A percentile compares a stretch with the other conserved stretches of the same genome.
phyloP scores from a whole-genome alignment of 169 alveolate species.

The Plasmodium knowlesi region DNA sequence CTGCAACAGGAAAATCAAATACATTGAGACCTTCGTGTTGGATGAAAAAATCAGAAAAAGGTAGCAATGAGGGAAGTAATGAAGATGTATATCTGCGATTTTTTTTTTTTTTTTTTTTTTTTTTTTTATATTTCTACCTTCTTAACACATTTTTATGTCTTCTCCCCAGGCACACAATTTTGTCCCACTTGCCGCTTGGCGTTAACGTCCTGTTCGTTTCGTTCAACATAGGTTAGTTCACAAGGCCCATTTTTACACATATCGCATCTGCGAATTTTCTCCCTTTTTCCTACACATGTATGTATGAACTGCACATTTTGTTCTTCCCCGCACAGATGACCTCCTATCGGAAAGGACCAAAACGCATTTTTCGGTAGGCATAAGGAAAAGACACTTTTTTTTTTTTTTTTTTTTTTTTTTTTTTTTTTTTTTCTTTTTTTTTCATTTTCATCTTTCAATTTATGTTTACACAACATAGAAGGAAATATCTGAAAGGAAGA shows the following conservation, averaged over 20 bases:
- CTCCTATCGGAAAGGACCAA: constrained; percentile 41
- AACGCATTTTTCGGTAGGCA: constrained; percentile 35
- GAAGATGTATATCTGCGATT: neutral
- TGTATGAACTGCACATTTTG: neutral
- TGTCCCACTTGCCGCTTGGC: constrained; percentile 56
- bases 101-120: no score
- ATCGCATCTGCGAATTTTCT: neutral
- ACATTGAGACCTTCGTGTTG: constrained; percentile 58
- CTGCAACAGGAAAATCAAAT: constrained; percentile 37
- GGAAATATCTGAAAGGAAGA: constrained; percentile 49
- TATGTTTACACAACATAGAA: constrained; percentile 8
- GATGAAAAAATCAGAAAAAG: constrained; percentile 45
- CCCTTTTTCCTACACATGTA: neutral
- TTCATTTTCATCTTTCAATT: neutral
- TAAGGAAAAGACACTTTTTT: neutral
- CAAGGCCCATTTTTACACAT: neutral
- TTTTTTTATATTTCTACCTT: neutral
- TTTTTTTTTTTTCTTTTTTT: neutral
- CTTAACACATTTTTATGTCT: neutral
- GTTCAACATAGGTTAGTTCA: constrained; percentile 23
- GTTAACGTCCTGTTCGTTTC: constrained; percentile 45
- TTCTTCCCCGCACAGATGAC: constrained; percentile 21
- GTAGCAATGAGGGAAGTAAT: neutral
- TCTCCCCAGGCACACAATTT: constrained; percentile 6
- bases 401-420: neutral